Conservation (phyloP, 2,329 filamentous ascomycete genomes). For the Dothidotthia symphoricarpi region DNA sequence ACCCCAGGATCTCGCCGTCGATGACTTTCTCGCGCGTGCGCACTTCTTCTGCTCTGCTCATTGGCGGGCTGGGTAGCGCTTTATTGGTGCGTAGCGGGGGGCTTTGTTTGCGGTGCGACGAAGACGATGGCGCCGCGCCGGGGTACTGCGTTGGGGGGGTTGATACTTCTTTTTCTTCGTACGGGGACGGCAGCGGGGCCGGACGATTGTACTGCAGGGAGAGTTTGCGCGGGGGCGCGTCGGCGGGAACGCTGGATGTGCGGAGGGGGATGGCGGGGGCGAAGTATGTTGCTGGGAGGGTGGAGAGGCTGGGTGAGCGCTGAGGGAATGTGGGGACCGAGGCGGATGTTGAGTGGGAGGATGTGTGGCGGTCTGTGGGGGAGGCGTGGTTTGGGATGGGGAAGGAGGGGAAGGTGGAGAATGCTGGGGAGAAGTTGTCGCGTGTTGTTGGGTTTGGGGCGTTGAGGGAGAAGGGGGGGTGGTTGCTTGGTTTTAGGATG, state of each 20-base stretch:
- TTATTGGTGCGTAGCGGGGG: constrained; percentile 34
- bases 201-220: constrained; percentile 22
- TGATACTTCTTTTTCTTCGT: constrained; percentile 1
- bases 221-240: constrained; percentile 34
- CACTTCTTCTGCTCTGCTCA: constrained; percentile 15
- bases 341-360: constrained; percentile 24
- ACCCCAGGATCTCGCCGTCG: too few relatives aligned
- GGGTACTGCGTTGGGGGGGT: too few relatives aligned
- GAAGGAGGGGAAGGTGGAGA: constrained; percentile 16
- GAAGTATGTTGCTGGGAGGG: constrained; percentile 15
- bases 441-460: constrained; percentile 36
- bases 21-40: constrained; percentile 16
- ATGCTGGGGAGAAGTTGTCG: constrained; percentile 28
- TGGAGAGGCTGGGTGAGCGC: constrained; percentile 21
- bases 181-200: neutral
- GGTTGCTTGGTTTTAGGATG: constrained; percentile 35
- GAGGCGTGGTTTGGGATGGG: constrained; percentile 6
- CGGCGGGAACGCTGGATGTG: constrained; percentile 36
- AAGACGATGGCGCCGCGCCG: too few relatives aligned
- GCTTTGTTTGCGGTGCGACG: too few relatives aligned
- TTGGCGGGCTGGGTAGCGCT: constrained; percentile 30
- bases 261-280: constrained; percentile 36
- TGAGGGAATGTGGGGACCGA: constrained; percentile 16
- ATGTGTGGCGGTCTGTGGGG: neutral
- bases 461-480: constrained; percentile 31